Base-by-base conservation (phyloP, 2,329 filamentous ascomycete genomes). In the Aspergillus pseudoterreus region DNA sequence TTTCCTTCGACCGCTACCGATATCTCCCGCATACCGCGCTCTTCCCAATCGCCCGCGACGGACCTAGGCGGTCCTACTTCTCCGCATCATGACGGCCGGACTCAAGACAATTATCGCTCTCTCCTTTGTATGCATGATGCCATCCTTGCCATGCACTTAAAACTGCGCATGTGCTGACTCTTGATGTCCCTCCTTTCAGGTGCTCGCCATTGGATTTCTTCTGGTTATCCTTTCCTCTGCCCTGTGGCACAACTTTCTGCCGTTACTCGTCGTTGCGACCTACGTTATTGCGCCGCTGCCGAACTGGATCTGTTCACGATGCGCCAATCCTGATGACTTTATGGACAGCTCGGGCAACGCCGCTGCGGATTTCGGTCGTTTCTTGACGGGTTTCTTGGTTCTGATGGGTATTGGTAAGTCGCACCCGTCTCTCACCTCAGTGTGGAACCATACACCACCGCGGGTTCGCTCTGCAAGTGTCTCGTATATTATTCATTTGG, bases 31-130 rank as follows among this genome's bases (percentile, higher is more conserved):
- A 42, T 49, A 42, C 47, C 44, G 27, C 19, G 32, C 47, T 42
- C 9, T 24, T 21, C 27, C 41, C 12, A 45, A 39, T 42, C 22
- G 38, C 35, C 50, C 47, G 41, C 47, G 43, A 27, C 48, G 51
- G 45, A 57, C 49, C 57, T 57, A 48, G 53, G 58, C 57, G 54
- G 52, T 59, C 58, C 57, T 57, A 55, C 47, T 38, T 58, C 55
- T 62, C 63, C 61, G 62, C 62, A 64, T 59, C 64, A 80, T 77
- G 77, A 83, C 89, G 79, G 91, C 94, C 64, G 94, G 94, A 71
- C 86, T 99, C 68, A 97, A 96, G 78, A 99, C 94, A 62, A 99
- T 99, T 76, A 99, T 99, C 74, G 90, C 90, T 59, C 88, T 99
- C 63, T 97, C 94, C 70, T 99, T 99, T 77, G 94, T 89, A 82